phyloP scores from a whole-genome alignment of 306 rosid genomes.

The Sicyos baderoa region DNA sequence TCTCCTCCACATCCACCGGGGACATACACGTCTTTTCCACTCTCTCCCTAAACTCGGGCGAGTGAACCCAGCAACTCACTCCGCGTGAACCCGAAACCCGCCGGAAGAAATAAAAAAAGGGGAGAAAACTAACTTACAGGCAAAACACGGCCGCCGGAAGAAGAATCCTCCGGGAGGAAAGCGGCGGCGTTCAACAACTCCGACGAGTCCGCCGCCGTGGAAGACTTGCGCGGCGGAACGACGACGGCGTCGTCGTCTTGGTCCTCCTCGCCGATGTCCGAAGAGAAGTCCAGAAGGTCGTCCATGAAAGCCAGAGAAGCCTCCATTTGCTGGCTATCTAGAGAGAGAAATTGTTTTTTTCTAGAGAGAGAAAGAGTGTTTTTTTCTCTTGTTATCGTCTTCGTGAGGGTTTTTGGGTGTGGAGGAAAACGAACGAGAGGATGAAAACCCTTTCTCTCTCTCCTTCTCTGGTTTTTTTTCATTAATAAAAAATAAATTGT shows the following conservation, averaged over 20 bases:
- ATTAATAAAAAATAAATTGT: not conserved
- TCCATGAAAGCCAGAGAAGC: slow-evolving; percentile 41
- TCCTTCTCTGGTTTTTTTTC: not conserved
- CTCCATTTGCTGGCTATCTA: slow-evolving; percentile 39
- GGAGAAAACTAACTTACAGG: slow-evolving; percentile 43
- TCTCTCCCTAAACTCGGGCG: not conserved
- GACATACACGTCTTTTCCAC: too few species aligned
- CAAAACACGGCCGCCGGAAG: slow-evolving; percentile 26
- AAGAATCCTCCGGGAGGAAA: slow-evolving; percentile 31
- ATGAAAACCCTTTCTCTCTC: slow-evolving; percentile 20
- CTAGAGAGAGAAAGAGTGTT: slow-evolving; percentile 22
- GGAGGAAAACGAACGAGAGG: slow-evolving; percentile 27
- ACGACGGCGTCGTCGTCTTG: slow-evolving; percentile 30
- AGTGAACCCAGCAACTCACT: slow-evolving; percentile 26
- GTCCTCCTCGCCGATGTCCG: slow-evolving; percentile 49
- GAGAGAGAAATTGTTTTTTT: too few species aligned
- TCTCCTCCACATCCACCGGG: too few species aligned
- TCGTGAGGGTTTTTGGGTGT: slow-evolving; percentile 28
- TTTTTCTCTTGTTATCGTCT: slow-evolving; percentile 19
- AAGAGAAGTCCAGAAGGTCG: slow-evolving; percentile 60
- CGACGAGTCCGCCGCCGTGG: not conserved
- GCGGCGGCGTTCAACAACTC: slow-evolving; percentile 19
- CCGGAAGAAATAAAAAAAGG: not conserved
- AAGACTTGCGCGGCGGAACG: not conserved
- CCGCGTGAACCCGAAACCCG: not conserved